Percentiles rank a stretch among this genome's conserved stretches.
phyloP scores from a whole-genome alignment of 306 rosid genomes.

The Phaseolus lunatus region DNA sequence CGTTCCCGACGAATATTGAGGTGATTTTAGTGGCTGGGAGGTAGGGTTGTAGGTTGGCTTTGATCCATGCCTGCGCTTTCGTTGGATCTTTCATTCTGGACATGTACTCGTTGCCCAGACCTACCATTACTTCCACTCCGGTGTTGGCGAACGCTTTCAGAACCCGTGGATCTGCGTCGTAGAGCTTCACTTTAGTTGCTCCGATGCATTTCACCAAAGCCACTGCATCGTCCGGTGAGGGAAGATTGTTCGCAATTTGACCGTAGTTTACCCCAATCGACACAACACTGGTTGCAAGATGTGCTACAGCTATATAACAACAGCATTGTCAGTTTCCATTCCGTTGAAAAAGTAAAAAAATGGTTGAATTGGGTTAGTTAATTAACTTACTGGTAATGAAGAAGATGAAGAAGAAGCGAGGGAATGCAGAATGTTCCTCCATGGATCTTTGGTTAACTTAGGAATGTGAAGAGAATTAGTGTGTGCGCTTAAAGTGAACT shows the following conservation, averaged over 20 bases:
- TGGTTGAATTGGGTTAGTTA: not conserved
- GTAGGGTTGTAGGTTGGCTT: constrained; percentile 71
- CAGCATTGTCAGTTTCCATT: not conserved
- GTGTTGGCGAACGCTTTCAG: constrained; percentile 81
- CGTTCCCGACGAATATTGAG: constrained; percentile 91
- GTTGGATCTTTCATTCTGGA: constrained; percentile 68
- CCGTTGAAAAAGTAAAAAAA: not conserved
- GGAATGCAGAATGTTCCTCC: constrained; percentile 49
- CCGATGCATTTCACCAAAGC: constrained; percentile 78
- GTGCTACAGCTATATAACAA: constrained; percentile 29
- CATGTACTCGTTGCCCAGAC: constrained; percentile 80
- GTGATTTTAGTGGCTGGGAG: constrained; percentile 82
- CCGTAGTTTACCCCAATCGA: constrained; percentile 94
- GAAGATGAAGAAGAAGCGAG: not conserved
- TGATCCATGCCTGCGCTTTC: constrained; percentile 78
- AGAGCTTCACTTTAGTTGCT: constrained; percentile 85
- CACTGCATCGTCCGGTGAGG: constrained; percentile 67
- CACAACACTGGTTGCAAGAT: constrained; percentile 19
- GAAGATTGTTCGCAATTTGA: constrained; percentile 91
- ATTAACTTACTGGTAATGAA: constrained; percentile 45
- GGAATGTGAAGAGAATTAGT: constrained; percentile 5
- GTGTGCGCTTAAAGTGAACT: too few relatives aligned
- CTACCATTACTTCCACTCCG: constrained; percentile 78
- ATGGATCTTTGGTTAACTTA: constrained; percentile 41
- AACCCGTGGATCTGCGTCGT: constrained; percentile 87